Conservation (phyloP, 176 grass and related monocot genomes). For the Poa pratensis region DNA sequence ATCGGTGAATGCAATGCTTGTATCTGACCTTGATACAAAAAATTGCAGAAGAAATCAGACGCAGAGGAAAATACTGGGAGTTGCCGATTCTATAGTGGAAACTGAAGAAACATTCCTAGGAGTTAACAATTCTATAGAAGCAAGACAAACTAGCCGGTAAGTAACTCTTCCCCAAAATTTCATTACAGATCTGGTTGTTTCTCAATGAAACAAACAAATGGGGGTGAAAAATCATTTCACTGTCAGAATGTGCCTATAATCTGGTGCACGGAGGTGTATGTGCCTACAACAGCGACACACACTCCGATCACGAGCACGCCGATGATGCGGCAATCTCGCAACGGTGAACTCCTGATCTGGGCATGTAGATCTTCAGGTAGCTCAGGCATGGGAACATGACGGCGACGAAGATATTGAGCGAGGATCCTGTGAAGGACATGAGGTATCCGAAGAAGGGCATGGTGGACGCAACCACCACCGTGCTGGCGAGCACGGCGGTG, state of each 20-base stretch:
- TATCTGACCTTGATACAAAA: no score
- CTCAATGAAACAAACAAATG: not conserved
- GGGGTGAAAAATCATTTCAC: not conserved
- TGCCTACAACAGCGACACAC: constrained; percentile 47
- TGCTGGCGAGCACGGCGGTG: constrained; percentile 54
- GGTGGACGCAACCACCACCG: constrained; percentile 46
- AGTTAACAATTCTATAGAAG: no score
- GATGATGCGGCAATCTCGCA: constrained; percentile 41
- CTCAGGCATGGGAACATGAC: constrained; percentile 58
- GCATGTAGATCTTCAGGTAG: constrained; percentile 60
- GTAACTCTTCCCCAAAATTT: not conserved
- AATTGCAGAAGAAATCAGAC: no score
- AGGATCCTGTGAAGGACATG: constrained; percentile 56
- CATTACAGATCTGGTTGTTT: not conserved
- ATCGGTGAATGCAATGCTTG: no score
- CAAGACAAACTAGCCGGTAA: not conserved
- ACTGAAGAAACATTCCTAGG: no score
- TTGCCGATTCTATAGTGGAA: no score
- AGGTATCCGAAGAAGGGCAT: constrained; percentile 58
- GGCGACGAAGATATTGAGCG: constrained; percentile 50
- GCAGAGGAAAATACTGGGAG: no score
- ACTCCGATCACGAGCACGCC: constrained; percentile 46
- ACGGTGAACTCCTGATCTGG: constrained; percentile 14
- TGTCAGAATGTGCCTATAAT: constrained; percentile 46
- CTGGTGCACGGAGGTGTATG: constrained; percentile 51